Percentiles rank a stretch among this genome's conserved stretches.
These are phyloP conservation scores for Leccinum disarticulatum DNA, from an alignment of 768 basidiomycete species.

Conservation along the genomic window DNA sequence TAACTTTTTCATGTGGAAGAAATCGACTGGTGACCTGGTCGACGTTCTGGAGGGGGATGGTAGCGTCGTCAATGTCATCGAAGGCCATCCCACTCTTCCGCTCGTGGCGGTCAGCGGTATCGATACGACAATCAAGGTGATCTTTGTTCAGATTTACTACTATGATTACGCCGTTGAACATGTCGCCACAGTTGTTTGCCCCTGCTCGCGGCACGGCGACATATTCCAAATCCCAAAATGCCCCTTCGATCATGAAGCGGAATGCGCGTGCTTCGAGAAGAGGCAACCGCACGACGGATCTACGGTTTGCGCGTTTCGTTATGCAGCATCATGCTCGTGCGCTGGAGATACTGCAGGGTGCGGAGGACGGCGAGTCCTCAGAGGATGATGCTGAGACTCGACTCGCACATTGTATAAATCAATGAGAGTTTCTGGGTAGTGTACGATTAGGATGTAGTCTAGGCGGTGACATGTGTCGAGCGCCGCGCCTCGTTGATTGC, in stretches of 20 bases:
- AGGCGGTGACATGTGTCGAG: background rate
- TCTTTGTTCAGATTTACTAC: conserved; percentile 11
- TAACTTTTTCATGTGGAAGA: conserved; percentile 86
- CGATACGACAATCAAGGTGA: conserved; percentile 79
- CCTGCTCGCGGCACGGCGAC: conserved; percentile 46
- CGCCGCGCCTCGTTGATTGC: conserved; percentile 10
- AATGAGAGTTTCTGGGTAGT: conserved; percentile 17
- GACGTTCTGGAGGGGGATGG: conserved; percentile 85
- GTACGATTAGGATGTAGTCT: conserved; percentile 3
- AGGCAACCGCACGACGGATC: conserved; percentile 19
- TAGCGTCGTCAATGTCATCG: conserved; percentile 81
- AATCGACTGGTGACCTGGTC: conserved; percentile 57
- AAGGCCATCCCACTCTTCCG: conserved; percentile 76
- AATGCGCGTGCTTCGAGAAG: conserved; percentile 44
- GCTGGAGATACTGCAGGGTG: conserved; percentile 22
- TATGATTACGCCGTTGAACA: background rate
- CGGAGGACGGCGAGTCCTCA: conserved; percentile 18
- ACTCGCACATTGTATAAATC: conserved; percentile 30
- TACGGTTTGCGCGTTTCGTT: conserved; percentile 33
- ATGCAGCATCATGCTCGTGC: conserved; percentile 32
- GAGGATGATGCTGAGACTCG: conserved; percentile 27
- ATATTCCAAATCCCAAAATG: conserved; percentile 56
- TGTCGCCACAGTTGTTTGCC: conserved; percentile 56
- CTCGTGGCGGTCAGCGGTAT: conserved; percentile 87
- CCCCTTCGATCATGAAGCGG: conserved; percentile 52